phyloP scores from a whole-genome alignment of 352 stramenopile species.

The Poterioochromonas sp. region DNA sequence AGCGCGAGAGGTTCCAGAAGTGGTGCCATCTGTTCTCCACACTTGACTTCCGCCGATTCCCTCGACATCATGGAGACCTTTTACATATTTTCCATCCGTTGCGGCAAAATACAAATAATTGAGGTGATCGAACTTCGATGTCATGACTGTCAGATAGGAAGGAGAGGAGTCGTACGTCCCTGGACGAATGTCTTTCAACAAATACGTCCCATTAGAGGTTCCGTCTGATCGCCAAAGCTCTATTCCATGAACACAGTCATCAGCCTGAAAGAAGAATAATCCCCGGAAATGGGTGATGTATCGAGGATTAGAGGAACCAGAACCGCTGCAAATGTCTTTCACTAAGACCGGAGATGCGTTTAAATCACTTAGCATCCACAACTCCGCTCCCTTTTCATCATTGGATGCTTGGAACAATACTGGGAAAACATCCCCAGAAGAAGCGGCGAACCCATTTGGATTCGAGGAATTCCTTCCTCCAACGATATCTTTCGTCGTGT shows the following conservation, averaged over 20 bases:
- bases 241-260: constrained; percentile 62
- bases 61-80: background rate
- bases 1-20: constrained; percentile 46
- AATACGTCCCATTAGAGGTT: constrained; percentile 47
- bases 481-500: background rate
- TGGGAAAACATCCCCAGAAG: background rate
- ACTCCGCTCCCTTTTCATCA: constrained; percentile 52
- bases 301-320: constrained; percentile 49
- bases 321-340: constrained; percentile 51
- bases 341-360: constrained; percentile 50
- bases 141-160: constrained; percentile 53
- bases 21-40: constrained; percentile 55
- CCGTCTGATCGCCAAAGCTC: constrained; percentile 69
- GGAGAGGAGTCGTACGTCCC: constrained; percentile 51
- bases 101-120: constrained; percentile 43
- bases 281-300: constrained; percentile 48
- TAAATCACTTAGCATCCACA: constrained; percentile 58
- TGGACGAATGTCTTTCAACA: constrained; percentile 57
- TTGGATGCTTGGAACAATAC: constrained; percentile 45
- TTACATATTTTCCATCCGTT: constrained; percentile 39
- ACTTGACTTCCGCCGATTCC: constrained; percentile 48
- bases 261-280: constrained; percentile 63
- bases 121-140: constrained; percentile 47
- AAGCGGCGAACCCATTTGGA: background rate
- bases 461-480: background rate